These are phyloP conservation scores for Leccinum subgranulosum DNA, from an alignment of 768 basidiomycete species.

Conservation along the genomic window DNA sequence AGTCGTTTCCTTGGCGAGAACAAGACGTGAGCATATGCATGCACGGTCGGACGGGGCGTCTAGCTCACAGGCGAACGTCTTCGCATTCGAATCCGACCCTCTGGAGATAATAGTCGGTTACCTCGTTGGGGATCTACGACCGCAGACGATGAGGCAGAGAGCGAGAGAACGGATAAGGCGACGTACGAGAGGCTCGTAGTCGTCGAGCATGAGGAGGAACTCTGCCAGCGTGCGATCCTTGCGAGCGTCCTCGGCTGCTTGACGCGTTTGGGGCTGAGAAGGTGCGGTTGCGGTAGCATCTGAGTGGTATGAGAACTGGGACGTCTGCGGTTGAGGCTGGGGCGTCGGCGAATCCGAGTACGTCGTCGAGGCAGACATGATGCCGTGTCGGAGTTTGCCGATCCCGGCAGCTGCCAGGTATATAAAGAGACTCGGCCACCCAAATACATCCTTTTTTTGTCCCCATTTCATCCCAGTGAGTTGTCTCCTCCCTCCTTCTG, in stretches of 20 bases:
- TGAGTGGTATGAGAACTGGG: constrained; percentile 18
- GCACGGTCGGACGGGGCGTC: neutral
- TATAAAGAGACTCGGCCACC: constrained; percentile 13
- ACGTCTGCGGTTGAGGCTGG: constrained; percentile 28
- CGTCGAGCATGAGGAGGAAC: constrained; percentile 94
- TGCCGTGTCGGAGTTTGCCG: constrained; percentile 30
- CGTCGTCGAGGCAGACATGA: constrained; percentile 29
- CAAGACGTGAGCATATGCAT: neutral
- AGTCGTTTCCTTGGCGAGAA: constrained; percentile 73
- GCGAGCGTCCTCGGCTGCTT: constrained; percentile 74
- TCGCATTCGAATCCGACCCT: constrained; percentile 94
- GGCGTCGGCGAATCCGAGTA: constrained; percentile 33
- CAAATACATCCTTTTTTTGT: neutral
- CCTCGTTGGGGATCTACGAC: constrained; percentile 89
- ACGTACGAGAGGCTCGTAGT: constrained; percentile 90
- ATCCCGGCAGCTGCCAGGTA: constrained; percentile 11
- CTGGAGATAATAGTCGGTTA: constrained; percentile 96
- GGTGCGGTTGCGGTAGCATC: constrained; percentile 19
- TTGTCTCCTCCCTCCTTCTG: constrained; percentile 22
- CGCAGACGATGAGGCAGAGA: neutral
- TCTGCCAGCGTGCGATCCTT: constrained; percentile 91
- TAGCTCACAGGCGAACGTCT: constrained; percentile 81
- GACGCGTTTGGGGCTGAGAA: constrained; percentile 50
- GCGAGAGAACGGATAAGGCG: neutral
- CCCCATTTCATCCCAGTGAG: neutral